Evolutionary conservation across 1,284 basidiomycete species (phyloP).

Genomic region (Cryptococcus depauperatus): DNA sequence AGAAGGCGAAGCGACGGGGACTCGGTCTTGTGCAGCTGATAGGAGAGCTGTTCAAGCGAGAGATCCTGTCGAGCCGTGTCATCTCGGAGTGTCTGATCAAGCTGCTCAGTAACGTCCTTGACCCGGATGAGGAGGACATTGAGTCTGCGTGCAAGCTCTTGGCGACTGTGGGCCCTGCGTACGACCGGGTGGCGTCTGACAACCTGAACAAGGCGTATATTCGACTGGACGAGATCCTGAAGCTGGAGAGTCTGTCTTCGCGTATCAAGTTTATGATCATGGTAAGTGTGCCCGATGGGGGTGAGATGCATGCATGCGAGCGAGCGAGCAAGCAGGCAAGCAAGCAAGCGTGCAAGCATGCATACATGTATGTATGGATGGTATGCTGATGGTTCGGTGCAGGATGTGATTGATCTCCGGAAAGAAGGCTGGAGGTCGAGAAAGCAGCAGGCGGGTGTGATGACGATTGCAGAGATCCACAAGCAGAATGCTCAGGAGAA

Average conservation of each 20-base stretch:
- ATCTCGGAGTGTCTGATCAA: constrained; percentile 97
- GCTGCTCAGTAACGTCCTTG: constrained; percentile 63
- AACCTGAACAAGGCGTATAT: constrained; percentile 88
- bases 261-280: constrained; percentile 93
- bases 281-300: constrained; percentile 50
- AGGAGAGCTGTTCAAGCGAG: constrained; percentile 93
- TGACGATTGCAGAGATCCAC: constrained; percentile 83
- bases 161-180: constrained; percentile 72
- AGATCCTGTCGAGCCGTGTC: constrained; percentile 88
- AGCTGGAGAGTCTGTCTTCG: constrained; percentile 65
- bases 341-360: too few relatives aligned
- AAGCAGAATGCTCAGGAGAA: constrained; percentile 69
- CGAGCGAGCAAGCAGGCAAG: too few relatives aligned
- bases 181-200: constrained; percentile 50
- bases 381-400: too few relatives aligned
- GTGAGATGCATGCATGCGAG: too few relatives aligned
- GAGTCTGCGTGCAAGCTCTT: constrained; percentile 91
- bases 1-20: constrained; percentile 94
- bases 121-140: constrained; percentile 95
- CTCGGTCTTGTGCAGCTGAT: constrained; percentile 96
- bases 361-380: too few relatives aligned
- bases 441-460: constrained; percentile 66
- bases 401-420: constrained; percentile 86
- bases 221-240: constrained; percentile 72
- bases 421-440: constrained; percentile 72